phyloP scores from a whole-genome alignment of 176 grass and related monocot species.

The Bonia amplexicaulis region DNA sequence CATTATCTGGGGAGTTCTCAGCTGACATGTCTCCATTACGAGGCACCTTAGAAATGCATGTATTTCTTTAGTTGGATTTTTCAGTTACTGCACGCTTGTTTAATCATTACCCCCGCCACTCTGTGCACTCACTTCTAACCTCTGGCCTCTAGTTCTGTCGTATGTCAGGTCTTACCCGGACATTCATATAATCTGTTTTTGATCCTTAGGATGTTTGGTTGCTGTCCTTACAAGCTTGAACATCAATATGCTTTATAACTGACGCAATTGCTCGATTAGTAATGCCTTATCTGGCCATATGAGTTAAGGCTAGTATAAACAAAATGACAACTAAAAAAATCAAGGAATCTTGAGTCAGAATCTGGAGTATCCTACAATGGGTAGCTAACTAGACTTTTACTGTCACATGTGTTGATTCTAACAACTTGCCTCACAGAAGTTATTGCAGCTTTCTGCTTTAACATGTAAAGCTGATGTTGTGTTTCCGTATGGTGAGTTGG shows the following conservation, averaged over 20 bases:
- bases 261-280: background rate
- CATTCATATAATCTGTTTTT: background rate
- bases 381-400: background rate
- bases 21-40: background rate
- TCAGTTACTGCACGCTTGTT: background rate
- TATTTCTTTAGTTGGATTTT: background rate
- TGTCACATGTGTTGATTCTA: background rate
- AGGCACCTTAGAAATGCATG: background rate
- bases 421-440: background rate
- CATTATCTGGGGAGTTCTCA: background rate
- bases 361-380: background rate
- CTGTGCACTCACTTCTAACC: background rate
- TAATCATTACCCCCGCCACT: background rate
- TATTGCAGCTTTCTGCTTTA: background rate
- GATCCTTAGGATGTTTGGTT: background rate
- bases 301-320: background rate
- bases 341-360: background rate
- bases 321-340: background rate
- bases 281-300: background rate
- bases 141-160: background rate
- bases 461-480: background rate
- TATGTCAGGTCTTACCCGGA: background rate
- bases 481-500: slow-evolving; percentile 1
- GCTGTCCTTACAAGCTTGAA: background rate
- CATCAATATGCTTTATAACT: background rate